phyloP scores from a whole-genome alignment of 306 rosid species.

The Prunus salicina region DNA sequence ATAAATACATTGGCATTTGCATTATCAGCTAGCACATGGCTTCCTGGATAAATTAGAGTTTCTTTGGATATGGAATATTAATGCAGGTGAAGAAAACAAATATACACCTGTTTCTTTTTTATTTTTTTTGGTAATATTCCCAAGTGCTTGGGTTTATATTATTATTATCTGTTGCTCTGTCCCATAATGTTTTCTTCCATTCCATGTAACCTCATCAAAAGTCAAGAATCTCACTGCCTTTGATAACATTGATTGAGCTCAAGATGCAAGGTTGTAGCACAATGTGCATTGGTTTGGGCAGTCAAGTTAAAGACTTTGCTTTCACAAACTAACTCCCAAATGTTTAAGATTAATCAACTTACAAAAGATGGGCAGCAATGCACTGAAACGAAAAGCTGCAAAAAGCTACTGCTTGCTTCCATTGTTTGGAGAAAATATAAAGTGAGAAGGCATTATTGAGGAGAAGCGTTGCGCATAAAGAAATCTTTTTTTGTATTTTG shows the following conservation, averaged over 20 bases:
- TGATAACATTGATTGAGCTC: not conserved
- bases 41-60: slow-evolving; percentile 10
- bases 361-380: not conserved
- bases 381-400: not conserved
- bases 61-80: slow-evolving; percentile 8
- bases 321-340: not conserved
- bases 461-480: not conserved
- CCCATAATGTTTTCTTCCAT: not conserved
- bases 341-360: not conserved
- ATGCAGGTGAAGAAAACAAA: slow-evolving; percentile 15
- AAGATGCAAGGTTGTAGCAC: not conserved
- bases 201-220: slow-evolving; percentile 10
- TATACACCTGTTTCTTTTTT: slow-evolving; percentile 11
- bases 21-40: slow-evolving; percentile 18
- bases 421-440: not conserved
- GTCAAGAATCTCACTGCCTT: not conserved
- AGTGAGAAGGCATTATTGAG: slow-evolving; percentile 1
- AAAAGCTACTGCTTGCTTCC: not conserved
- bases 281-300: not conserved
- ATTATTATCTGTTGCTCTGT: not conserved
- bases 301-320: not conserved
- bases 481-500: slow-evolving; percentile 5
- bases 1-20: slow-evolving; percentile 21
- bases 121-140: not conserved
- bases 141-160: not conserved